These are phyloP conservation scores for Raffaelea arxii DNA, from an alignment of 2,329 filamentous ascomycete species.

Conservation along the genomic window DNA sequence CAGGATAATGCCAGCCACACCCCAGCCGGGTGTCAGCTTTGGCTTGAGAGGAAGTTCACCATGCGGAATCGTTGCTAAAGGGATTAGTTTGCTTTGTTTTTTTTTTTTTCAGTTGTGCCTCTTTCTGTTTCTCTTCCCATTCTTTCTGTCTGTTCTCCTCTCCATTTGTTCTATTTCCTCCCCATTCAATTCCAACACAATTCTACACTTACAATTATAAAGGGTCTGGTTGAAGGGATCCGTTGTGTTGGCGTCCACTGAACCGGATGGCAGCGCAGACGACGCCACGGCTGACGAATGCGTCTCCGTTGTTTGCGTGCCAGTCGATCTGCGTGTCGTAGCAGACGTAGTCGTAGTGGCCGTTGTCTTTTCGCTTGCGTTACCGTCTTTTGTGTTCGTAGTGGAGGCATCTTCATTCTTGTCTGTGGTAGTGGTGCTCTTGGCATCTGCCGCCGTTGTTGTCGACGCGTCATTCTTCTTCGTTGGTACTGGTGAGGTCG, in stretches of 20 bases:
- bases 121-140: too few relatives aligned
- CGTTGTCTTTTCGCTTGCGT: too few relatives aligned
- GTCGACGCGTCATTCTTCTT: not conserved
- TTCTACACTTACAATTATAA: conserved; percentile 17
- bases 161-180: too few relatives aligned
- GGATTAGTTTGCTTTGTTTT: too few relatives aligned
- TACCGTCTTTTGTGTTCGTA: too few relatives aligned
- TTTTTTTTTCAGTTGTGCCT: too few relatives aligned
- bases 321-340: not conserved
- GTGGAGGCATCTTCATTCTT: too few relatives aligned
- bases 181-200: too few relatives aligned
- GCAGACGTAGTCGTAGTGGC: not conserved
- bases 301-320: not conserved
- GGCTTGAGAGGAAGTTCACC: conserved; percentile 63
- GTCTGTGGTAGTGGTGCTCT: too few relatives aligned
- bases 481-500: not conserved
- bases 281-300: not conserved
- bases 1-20: conserved; percentile 67
- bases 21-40: conserved; percentile 68
- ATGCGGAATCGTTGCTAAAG: conserved; percentile 34
- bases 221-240: conserved; percentile 12
- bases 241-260: conserved; percentile 1
- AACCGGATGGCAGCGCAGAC: not conserved
- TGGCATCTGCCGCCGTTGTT: not conserved
- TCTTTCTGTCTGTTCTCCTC: too few relatives aligned